phyloP scores from a whole-genome alignment of 1,139 yeast species.

The Lodderomyces metapsilosis region DNA sequence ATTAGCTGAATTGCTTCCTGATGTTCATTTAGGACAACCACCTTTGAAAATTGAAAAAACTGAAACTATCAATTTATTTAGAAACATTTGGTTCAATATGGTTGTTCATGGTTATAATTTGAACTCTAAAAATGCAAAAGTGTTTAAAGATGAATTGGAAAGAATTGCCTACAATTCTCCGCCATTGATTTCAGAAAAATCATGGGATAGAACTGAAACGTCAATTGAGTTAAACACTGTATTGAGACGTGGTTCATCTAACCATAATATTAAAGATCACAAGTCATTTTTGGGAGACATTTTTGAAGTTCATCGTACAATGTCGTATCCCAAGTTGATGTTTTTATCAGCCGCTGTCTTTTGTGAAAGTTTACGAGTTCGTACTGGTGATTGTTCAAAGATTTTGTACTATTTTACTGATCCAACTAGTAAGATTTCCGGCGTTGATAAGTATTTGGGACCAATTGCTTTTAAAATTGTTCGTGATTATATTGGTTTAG shows the following conservation, averaged over 20 bases:
- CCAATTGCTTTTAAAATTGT: slow-evolving; percentile 62
- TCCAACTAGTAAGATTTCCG: slow-evolving; percentile 73
- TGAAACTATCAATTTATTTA: slow-evolving; percentile 56
- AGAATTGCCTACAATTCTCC: slow-evolving; percentile 87
- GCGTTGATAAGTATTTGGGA: slow-evolving; percentile 69
- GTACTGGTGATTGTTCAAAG: slow-evolving; percentile 78
- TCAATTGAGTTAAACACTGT: slow-evolving; percentile 91
- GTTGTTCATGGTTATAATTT: slow-evolving; percentile 85
- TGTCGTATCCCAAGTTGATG: slow-evolving; percentile 81
- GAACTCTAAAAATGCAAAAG: slow-evolving; percentile 54
- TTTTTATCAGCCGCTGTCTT: slow-evolving; percentile 81
- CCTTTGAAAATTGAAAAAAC: slow-evolving; percentile 43
- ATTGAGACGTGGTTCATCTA: slow-evolving; percentile 84
- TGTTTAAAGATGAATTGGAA: slow-evolving; percentile 49
- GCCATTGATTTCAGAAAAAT: slow-evolving; percentile 84
- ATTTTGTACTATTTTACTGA: slow-evolving; percentile 78
- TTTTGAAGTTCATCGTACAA: slow-evolving; percentile 50
- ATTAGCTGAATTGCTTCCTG: slow-evolving; percentile 72
- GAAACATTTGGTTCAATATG: slow-evolving; percentile 93
- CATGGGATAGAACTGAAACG: slow-evolving; percentile 86
- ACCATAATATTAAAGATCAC: slow-evolving; percentile 76
- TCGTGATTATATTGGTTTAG: slow-evolving; percentile 51
- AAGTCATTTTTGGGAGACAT: slow-evolving; percentile 54
- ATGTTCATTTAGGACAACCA: slow-evolving; percentile 38
- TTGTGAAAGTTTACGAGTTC: slow-evolving; percentile 75